Percentiles rank a stretch among this genome's conserved stretches.
Conservation (phyloP, 306 rosid species). For the peach (Prunus persica) region DNA sequence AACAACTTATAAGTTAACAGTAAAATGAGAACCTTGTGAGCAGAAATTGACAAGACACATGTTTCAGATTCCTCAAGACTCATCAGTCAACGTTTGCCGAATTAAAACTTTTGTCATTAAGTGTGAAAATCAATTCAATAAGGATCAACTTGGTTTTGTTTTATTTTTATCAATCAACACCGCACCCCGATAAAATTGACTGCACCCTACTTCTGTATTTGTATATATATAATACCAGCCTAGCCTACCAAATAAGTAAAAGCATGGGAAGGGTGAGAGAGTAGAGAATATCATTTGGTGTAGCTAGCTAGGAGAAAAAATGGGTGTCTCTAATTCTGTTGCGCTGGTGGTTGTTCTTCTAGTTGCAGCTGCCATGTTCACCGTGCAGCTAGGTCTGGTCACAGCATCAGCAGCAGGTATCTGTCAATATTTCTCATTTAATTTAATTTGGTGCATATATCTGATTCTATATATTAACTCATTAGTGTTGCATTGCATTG, state of each 20-base stretch:
- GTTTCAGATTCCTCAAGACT: too few relatives aligned
- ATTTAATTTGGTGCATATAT: background rate
- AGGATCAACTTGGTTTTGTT: background rate
- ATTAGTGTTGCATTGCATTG: background rate
- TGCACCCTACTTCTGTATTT: background rate
- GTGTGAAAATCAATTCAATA: too few relatives aligned
- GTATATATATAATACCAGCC: background rate
- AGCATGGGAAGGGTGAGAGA: background rate
- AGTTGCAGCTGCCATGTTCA: background rate
- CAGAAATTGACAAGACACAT: too few relatives aligned
- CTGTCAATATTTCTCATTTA: background rate
- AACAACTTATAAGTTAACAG: too few relatives aligned
- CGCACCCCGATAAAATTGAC: background rate
- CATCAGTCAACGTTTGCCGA: too few relatives aligned
- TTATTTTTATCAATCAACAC: background rate
- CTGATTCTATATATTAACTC: background rate
- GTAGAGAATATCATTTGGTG: background rate
- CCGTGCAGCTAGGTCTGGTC: background rate
- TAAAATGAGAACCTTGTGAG: too few relatives aligned
- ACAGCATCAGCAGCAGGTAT: background rate
- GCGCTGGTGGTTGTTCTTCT: background rate
- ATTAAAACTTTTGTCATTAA: too few relatives aligned
- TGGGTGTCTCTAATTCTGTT: conserved; percentile 3
- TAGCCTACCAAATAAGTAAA: too few relatives aligned
- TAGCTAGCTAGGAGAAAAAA: background rate